Percentiles rank a stretch among this genome's conserved stretches.
Evolutionary conservation across 2,329 filamentous ascomycete genomes (phyloP).

Genomic region (Diplodia intermedia): DNA sequence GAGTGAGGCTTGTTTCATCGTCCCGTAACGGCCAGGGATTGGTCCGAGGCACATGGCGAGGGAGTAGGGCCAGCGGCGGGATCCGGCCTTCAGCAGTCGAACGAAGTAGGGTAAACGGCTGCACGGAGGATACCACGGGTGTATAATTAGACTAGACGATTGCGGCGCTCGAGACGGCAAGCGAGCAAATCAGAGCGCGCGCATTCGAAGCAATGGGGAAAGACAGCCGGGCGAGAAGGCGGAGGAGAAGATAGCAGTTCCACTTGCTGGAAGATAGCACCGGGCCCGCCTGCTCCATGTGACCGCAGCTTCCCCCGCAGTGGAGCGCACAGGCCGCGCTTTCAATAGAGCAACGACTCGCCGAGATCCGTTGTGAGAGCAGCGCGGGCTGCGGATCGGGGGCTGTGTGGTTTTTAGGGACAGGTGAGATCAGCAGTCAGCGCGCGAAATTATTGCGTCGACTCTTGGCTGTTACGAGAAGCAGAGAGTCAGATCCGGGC

Average conservation of each 20-base stretch:
- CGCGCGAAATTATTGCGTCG: background rate
- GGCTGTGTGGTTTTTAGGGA: background rate
- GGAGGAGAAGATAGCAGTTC: background rate
- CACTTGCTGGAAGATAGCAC: background rate
- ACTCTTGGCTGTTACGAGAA: background rate
- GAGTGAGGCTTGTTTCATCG: background rate
- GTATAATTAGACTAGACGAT: slow-evolving; percentile 4
- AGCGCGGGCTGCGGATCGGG: no score
- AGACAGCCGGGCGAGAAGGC: background rate
- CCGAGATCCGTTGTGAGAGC: background rate
- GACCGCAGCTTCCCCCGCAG: slow-evolving; percentile 16
- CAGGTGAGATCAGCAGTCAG: background rate
- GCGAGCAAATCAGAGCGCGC: background rate
- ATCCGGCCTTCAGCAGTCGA: background rate
- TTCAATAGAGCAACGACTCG: slow-evolving; percentile 24
- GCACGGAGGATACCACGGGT: no score
- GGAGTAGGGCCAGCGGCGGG: background rate
- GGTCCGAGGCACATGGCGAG: background rate
- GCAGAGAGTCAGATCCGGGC: slow-evolving; percentile 21
- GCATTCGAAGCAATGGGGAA: background rate
- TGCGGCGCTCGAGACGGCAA: background rate
- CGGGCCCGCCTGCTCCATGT: background rate
- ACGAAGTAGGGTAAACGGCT: background rate
- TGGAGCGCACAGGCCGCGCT: slow-evolving; percentile 8
- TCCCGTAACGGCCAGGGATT: background rate